Evolutionary conservation across 352 stramenopile genomes (phyloP).

Genomic region (Phytophthora fragariaefolia): DNA sequence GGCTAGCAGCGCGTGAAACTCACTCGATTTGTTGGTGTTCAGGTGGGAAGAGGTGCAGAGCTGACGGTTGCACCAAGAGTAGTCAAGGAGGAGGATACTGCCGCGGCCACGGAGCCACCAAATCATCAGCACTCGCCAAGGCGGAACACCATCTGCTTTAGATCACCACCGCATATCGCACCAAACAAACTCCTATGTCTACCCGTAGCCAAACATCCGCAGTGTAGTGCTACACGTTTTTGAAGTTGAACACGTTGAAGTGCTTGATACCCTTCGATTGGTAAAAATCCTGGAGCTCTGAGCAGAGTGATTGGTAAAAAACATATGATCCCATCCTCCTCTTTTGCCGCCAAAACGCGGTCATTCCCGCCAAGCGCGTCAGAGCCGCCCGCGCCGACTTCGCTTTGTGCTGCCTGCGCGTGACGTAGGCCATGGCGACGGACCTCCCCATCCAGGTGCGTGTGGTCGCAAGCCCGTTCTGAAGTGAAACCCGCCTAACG

Average conservation of each 20-base stretch:
- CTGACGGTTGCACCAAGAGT: slow-evolving; percentile 69
- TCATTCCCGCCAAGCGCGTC: slow-evolving; percentile 34
- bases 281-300: slow-evolving; percentile 2
- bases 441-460: slow-evolving; percentile 40
- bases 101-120: slow-evolving; percentile 51
- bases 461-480: neutral
- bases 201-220: no score
- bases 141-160: slow-evolving; percentile 5
- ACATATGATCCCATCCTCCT: slow-evolving; percentile 20
- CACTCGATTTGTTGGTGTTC: neutral
- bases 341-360: slow-evolving; percentile 54
- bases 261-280: slow-evolving; percentile 21
- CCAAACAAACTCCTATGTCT: no score
- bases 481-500: slow-evolving; percentile 9
- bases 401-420: slow-evolving; percentile 14
- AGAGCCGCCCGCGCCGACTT: slow-evolving; percentile 2
- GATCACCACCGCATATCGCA: neutral
- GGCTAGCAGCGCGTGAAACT: neutral
- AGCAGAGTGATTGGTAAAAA: slow-evolving; percentile 26
- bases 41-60: slow-evolving; percentile 70
- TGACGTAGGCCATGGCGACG: slow-evolving; percentile 27
- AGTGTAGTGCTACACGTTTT: no score
- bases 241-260: slow-evolving; percentile 35
- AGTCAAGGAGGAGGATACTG: slow-evolving; percentile 77
- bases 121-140: neutral